Conservation (phyloP, 1,139 yeast genomes). For the Zygosaccharomyces pseudobailii region DNA sequence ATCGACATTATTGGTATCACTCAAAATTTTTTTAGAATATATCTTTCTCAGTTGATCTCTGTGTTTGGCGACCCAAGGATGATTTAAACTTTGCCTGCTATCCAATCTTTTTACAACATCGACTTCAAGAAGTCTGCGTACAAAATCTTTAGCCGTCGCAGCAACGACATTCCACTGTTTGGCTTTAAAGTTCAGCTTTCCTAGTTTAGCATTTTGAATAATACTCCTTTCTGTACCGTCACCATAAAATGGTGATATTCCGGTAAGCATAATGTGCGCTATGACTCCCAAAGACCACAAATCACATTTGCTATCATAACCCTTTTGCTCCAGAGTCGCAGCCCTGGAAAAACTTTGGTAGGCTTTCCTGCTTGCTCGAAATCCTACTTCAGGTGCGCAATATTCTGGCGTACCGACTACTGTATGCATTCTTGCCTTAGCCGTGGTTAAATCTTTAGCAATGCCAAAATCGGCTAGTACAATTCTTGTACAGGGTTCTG, state of each 20-base stretch:
- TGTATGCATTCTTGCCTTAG: constrained; percentile 44
- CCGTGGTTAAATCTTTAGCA: constrained; percentile 42
- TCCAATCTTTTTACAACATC: constrained; percentile 39
- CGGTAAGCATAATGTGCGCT: constrained; percentile 50
- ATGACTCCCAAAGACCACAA: constrained; percentile 65
- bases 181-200: constrained; percentile 39
- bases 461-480: constrained; percentile 66
- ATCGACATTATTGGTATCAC: background rate
- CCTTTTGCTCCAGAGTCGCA: constrained; percentile 31
- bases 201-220: constrained; percentile 38
- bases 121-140: constrained; percentile 39
- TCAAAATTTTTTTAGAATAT: constrained; percentile 31
- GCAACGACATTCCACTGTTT: constrained; percentile 43
- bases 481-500: constrained; percentile 47
- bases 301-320: constrained; percentile 56
- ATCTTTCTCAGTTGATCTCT: constrained; percentile 26
- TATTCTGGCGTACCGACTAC: constrained; percentile 66
- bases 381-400: constrained; percentile 62
- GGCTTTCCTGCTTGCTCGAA: constrained; percentile 32
- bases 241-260: constrained; percentile 58
- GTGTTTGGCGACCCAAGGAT: constrained; percentile 46
- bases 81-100: constrained; percentile 38
- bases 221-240: constrained; percentile 39
- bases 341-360: constrained; percentile 28
- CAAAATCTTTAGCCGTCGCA: constrained; percentile 42